Percentiles rank a stretch among this genome's conserved stretches.
Evolutionary conservation across 805 yeast species (phyloP).

Genomic region (Hanseniaspora mollemarum): DNA sequence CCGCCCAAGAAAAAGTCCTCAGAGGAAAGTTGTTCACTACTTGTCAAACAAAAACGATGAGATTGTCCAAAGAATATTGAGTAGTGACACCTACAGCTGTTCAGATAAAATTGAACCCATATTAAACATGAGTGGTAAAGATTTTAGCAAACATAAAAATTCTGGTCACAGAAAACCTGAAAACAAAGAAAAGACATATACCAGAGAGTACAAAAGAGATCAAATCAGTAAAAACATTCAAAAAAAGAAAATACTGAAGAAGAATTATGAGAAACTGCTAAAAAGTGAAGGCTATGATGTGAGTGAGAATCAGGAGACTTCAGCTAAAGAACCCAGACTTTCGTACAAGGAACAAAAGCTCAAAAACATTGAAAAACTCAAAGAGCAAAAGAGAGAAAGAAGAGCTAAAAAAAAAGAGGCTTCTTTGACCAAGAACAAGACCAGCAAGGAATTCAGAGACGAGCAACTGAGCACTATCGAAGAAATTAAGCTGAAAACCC

Average conservation of each 20-base stretch:
- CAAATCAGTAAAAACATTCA: slow-evolving; percentile 70
- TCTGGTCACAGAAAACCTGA: background rate
- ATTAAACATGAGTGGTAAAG: background rate
- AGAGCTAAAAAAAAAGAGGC: slow-evolving; percentile 21
- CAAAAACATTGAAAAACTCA: slow-evolving; percentile 28
- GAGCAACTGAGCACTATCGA: slow-evolving; percentile 31
- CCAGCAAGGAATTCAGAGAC: slow-evolving; percentile 34
- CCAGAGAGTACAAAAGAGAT: slow-evolving; percentile 33
- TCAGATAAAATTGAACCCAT: too few relatives aligned
- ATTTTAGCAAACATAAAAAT: background rate
- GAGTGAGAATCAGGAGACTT: slow-evolving; percentile 31
- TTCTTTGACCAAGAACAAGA: slow-evolving; percentile 21
- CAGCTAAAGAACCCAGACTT: slow-evolving; percentile 5
- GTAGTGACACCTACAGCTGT: too few relatives aligned
- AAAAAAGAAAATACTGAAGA: slow-evolving; percentile 71
- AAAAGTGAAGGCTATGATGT: slow-evolving; percentile 56
- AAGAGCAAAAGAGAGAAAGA: slow-evolving; percentile 31
- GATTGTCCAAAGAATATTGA: too few relatives aligned
- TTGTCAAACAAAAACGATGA: too few relatives aligned
- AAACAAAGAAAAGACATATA: slow-evolving; percentile 28
- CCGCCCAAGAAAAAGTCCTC: too few relatives aligned
- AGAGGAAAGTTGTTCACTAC: too few relatives aligned
- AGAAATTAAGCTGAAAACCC: slow-evolving; percentile 32
- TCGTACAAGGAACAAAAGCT: slow-evolving; percentile 21
- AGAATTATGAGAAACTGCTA: slow-evolving; percentile 65